These are phyloP conservation scores for Aspergillus luchuensis DNA, from an alignment of 2,329 filamentous ascomycete genomes.

Conservation along the genomic window DNA sequence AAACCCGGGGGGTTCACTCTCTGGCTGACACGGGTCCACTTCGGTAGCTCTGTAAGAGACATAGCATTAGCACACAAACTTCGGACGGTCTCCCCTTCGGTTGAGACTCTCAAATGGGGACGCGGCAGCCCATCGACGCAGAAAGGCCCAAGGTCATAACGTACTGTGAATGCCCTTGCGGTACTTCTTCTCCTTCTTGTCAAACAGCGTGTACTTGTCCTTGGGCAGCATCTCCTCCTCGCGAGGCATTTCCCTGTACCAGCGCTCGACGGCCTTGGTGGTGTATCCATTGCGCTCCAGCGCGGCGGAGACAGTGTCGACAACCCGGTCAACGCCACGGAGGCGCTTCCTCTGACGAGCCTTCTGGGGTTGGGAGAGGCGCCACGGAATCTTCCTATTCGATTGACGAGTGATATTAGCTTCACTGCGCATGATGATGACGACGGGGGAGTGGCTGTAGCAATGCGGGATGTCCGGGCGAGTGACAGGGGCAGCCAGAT, in stretches of 20 bases:
- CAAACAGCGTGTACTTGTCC: slow-evolving; percentile 98
- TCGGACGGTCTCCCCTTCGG: neutral
- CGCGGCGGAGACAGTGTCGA: slow-evolving; percentile 78
- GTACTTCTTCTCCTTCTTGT: slow-evolving; percentile 92
- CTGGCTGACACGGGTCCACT: slow-evolving; percentile 96
- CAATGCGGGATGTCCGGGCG: neutral
- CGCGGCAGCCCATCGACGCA: neutral
- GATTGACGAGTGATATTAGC: neutral
- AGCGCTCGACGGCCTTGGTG: slow-evolving; percentile 76
- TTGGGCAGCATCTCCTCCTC: slow-evolving; percentile 93
- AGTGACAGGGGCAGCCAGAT: neutral
- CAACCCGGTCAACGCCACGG: slow-evolving; percentile 81
- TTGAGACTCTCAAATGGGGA: neutral
- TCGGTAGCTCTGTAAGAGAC: slow-evolving; percentile 65
- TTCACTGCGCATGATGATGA: neutral
- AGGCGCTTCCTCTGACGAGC: slow-evolving; percentile 80
- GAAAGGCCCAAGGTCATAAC: neutral
- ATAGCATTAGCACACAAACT: slow-evolving; percentile 1
- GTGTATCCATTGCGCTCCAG: slow-evolving; percentile 70
- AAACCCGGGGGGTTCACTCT: slow-evolving; percentile 93
- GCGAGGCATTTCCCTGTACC: slow-evolving; percentile 94
- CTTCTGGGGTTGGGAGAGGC: slow-evolving; percentile 89
- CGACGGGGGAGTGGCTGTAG: neutral
- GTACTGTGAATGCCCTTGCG: slow-evolving; percentile 96
- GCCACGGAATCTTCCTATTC: slow-evolving; percentile 91